Conservation (phyloP, 2,329 filamentous ascomycete species). For the Ascochyta rabiei region DNA sequence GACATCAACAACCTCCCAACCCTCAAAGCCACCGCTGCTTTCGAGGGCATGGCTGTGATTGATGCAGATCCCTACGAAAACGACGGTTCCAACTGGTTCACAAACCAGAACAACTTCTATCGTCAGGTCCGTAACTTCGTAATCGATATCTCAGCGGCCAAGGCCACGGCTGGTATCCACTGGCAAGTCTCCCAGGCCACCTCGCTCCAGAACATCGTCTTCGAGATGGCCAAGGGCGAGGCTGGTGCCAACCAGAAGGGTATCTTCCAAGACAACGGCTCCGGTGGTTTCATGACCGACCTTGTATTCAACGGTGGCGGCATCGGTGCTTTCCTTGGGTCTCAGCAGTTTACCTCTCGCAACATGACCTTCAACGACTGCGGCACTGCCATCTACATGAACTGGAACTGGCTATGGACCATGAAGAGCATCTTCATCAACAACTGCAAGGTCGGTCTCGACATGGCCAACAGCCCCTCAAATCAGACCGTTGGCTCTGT, state of each 20-base stretch:
- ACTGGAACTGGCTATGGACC: conserved; percentile 62
- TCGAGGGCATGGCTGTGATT: conserved; percentile 85
- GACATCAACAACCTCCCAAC: conserved; percentile 75
- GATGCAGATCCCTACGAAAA: conserved; percentile 87
- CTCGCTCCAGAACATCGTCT: conserved; percentile 66
- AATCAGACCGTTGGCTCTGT: conserved; percentile 85
- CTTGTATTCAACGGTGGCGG: conserved; percentile 65
- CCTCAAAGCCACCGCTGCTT: conserved; percentile 68
- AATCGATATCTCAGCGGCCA: conserved; percentile 54
- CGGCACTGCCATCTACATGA: conserved; percentile 59
- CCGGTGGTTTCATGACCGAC: conserved; percentile 66
- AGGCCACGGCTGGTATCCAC: conserved; percentile 61
- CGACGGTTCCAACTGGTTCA: conserved; percentile 56
- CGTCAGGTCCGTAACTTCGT: conserved; percentile 61
- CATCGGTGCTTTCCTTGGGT: conserved; percentile 65
- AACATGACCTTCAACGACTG: conserved; percentile 59
- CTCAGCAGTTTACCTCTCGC: conserved; percentile 66
- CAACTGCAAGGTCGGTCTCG: conserved; percentile 55
- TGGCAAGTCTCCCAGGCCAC: conserved; percentile 73
- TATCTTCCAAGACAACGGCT: conserved; percentile 66
- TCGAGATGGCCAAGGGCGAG: conserved; percentile 59
- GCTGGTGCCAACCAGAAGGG: conserved; percentile 60
- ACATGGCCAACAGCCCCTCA: conserved; percentile 60
- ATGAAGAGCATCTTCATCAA: conserved; percentile 55
- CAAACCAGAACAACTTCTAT: conserved; percentile 63